Conservation (phyloP, 176 grass and related monocot genomes). For the Miscanthus lutarioriparius region DNA sequence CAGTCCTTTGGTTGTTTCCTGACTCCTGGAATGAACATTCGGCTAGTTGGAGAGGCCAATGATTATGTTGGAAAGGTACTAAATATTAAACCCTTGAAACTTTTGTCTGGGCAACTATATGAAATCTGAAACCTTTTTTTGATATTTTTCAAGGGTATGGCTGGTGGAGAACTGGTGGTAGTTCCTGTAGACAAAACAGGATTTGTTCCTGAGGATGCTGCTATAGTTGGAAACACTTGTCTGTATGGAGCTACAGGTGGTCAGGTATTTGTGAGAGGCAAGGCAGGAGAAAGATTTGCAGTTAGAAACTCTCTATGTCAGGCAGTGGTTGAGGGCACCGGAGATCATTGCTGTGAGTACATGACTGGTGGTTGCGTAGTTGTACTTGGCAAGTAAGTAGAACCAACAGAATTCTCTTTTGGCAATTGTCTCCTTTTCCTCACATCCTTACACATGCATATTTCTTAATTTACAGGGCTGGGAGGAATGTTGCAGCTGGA, state of each 20-base stretch:
- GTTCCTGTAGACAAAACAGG: constrained; percentile 85
- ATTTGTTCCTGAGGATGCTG: constrained; percentile 90
- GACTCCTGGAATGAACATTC: constrained; percentile 97
- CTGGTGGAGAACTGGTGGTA: constrained; percentile 93
- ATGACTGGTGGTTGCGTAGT: constrained; percentile 99
- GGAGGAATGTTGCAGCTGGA: constrained; percentile 97
- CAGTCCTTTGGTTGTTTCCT: constrained; percentile 98
- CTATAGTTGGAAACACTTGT: constrained; percentile 99
- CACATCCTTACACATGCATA: constrained; percentile 31
- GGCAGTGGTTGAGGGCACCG: constrained; percentile 98
- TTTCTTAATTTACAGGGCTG: constrained; percentile 66
- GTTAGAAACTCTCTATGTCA: constrained; percentile 95
- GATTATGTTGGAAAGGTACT: constrained; percentile 99
- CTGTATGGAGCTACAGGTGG: constrained; percentile 98
- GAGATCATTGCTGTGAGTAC: constrained; percentile 99
- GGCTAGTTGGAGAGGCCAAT: constrained; percentile 87
- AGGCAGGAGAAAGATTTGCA: constrained; percentile 96
- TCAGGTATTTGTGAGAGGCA: constrained; percentile 93
- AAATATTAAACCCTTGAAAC: constrained; percentile 2
- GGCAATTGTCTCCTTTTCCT: constrained; percentile 7
- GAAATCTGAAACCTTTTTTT: background rate
- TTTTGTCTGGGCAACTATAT: constrained; percentile 20
- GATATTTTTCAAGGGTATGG: constrained; percentile 70
- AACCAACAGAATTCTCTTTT: background rate
- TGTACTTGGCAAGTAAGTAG: constrained; percentile 96